Conservation (phyloP, 352 stramenopile species). For the Pythium dissotocum region DNA sequence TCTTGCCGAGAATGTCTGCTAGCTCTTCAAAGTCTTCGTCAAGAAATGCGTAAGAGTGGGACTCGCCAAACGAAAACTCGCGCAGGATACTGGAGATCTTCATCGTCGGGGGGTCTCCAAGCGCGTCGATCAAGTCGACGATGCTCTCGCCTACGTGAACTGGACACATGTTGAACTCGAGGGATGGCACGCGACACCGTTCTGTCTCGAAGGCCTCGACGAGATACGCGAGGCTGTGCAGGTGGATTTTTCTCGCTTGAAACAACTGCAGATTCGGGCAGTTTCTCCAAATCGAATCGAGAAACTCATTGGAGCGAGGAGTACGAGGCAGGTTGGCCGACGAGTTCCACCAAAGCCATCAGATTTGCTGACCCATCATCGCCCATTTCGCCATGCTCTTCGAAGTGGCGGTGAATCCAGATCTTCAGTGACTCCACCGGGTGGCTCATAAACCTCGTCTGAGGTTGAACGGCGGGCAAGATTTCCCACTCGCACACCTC, state of each 20-base stretch:
- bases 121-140: neutral
- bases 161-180: neutral
- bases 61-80: neutral
- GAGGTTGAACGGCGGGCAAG: neutral
- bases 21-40: neutral
- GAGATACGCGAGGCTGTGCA: neutral
- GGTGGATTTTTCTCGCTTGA: neutral
- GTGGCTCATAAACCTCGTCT: neutral
- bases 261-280: neutral
- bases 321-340: neutral
- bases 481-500: neutral
- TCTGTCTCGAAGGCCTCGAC: neutral
- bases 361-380: neutral
- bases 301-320: neutral
- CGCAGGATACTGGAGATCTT: neutral
- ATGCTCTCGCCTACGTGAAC: neutral
- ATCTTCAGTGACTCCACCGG: neutral
- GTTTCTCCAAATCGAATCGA: neutral
- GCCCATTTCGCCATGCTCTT: neutral
- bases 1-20: neutral
- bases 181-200: neutral
- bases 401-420: neutral
- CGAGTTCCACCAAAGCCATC: neutral
- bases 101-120: neutral
- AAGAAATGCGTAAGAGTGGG: neutral